phyloP scores from a whole-genome alignment of 805 yeast genomes.

The Millerago galiae region DNA sequence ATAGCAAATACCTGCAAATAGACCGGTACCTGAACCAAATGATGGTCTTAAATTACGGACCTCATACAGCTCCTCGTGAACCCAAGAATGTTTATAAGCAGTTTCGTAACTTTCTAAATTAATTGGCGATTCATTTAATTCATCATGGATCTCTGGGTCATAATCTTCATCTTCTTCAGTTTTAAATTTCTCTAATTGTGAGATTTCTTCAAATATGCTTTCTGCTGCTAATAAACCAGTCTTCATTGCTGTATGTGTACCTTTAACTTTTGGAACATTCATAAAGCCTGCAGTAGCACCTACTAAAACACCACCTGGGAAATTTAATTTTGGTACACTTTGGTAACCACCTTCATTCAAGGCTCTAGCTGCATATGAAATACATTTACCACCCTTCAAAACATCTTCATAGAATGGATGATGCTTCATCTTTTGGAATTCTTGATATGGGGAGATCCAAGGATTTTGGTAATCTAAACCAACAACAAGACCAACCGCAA shows the following conservation, averaged over 20 bases:
- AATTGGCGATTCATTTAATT: slow-evolving; percentile 35
- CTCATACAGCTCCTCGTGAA: slow-evolving; percentile 71
- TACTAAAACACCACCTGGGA: slow-evolving; percentile 94
- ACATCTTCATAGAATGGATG: slow-evolving; percentile 78
- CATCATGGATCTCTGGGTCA: slow-evolving; percentile 35
- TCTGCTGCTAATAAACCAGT: slow-evolving; percentile 96
- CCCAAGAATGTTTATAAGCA: slow-evolving; percentile 75
- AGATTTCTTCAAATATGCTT: slow-evolving; percentile 51
- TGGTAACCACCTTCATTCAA: slow-evolving; percentile 96
- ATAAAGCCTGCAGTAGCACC: slow-evolving; percentile 97
- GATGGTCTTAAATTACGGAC: slow-evolving; percentile 93
- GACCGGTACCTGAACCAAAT: slow-evolving; percentile 68
- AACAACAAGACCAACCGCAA: slow-evolving; percentile 87
- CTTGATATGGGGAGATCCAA: slow-evolving; percentile 91
- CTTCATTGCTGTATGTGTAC: slow-evolving; percentile 96
- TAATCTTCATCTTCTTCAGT: slow-evolving; percentile 37
- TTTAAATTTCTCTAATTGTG: slow-evolving; percentile 34
- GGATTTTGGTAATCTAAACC: slow-evolving; percentile 96
- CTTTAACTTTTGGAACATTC: slow-evolving; percentile 96
- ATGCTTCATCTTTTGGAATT: slow-evolving; percentile 88
- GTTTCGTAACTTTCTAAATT: slow-evolving; percentile 55
- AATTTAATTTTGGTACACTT: slow-evolving; percentile 80
- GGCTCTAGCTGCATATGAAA: slow-evolving; percentile 93
- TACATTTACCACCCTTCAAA: slow-evolving; percentile 83
- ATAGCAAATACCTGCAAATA: slow-evolving; percentile 74